Evolutionary conservation across 106 monocot species (phyloP).

Genomic region (Allium sativum): DNA sequence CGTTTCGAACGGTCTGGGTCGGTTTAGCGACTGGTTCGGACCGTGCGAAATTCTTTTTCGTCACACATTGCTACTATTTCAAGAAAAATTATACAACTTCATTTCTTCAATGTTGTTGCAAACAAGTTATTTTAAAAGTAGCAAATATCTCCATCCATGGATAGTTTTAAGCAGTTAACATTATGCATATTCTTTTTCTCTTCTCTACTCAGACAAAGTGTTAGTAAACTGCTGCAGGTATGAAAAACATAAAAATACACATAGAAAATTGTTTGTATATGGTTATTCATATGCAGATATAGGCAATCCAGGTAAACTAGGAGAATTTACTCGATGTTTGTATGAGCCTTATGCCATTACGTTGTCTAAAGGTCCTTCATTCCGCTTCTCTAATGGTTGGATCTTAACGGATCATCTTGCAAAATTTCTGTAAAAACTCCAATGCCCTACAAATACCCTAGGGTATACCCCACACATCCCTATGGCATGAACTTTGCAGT

Average conservation of each 20-base stretch:
- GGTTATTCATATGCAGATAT: constrained; percentile 51
- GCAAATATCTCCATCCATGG: no score
- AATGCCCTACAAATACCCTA: constrained; percentile 45
- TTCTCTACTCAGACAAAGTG: no score
- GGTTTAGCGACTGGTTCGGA: no score
- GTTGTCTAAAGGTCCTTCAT: constrained; percentile 18
- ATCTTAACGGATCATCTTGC: constrained; percentile 35
- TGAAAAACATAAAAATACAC: background rate
- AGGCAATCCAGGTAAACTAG: constrained; percentile 37
- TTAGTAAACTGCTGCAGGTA: no score
- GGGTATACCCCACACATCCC: constrained; percentile 8
- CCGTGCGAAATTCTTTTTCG: no score
- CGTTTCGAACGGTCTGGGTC: no score
- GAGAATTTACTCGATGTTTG: constrained; percentile 10
- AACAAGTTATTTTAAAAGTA: no score
- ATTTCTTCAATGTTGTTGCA: no score
- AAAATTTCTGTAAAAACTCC: constrained; percentile 35
- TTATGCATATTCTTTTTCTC: no score
- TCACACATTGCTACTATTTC: no score
- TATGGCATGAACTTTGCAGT: constrained; percentile 73
- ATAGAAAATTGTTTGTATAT: constrained; percentile 35
- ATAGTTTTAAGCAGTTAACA: no score
- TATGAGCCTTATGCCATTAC: constrained; percentile 28
- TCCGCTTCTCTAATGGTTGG: constrained; percentile 38
- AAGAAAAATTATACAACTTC: no score